Conservation (phyloP, 257 asterid genomes). For the Solanum chmielewskii region DNA sequence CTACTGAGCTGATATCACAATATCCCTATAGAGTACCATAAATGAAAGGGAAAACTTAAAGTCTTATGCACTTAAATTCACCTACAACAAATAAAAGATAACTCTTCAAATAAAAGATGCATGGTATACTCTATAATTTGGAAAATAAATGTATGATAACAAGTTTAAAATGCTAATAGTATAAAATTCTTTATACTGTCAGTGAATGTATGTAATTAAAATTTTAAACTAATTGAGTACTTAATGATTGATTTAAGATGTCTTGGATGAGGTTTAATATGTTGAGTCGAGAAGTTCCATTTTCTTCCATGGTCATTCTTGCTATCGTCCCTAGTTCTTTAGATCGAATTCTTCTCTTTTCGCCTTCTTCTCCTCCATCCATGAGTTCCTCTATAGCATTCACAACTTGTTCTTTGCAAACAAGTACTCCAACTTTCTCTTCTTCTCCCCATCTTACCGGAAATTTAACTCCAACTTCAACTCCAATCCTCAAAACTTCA, state of each 20-base stretch:
- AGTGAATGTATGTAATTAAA: not conserved
- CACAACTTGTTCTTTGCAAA: conserved; percentile 7
- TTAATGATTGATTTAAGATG: not conserved
- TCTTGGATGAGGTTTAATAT: conserved; percentile 1
- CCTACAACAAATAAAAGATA: not conserved
- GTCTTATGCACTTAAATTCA: not conserved
- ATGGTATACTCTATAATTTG: not conserved
- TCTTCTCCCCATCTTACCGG: not conserved
- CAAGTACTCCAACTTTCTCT: conserved; percentile 1
- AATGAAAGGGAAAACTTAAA: not conserved
- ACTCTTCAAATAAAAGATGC: not conserved
- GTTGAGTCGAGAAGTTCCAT: conserved; percentile 11
- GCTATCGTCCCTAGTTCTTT: conserved; percentile 5
- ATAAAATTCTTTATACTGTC: not conserved
- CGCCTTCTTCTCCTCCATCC: conserved; percentile 11
- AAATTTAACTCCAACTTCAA: conserved; percentile 12
- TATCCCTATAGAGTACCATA: not conserved
- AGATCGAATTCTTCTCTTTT: conserved; percentile 10
- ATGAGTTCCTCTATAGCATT: conserved; percentile 5
- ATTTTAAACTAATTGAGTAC: not conserved
- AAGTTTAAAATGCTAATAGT: not conserved
- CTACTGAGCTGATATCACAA: not conserved
- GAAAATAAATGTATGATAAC: not conserved
- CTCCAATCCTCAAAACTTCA: conserved; percentile 7
- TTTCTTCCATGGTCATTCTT: conserved; percentile 9